Evolutionary conservation across 352 stramenopile species (phyloP), one percentile per base, ranked within the genome.

Genomic region (Pythium coloratum): DNA sequence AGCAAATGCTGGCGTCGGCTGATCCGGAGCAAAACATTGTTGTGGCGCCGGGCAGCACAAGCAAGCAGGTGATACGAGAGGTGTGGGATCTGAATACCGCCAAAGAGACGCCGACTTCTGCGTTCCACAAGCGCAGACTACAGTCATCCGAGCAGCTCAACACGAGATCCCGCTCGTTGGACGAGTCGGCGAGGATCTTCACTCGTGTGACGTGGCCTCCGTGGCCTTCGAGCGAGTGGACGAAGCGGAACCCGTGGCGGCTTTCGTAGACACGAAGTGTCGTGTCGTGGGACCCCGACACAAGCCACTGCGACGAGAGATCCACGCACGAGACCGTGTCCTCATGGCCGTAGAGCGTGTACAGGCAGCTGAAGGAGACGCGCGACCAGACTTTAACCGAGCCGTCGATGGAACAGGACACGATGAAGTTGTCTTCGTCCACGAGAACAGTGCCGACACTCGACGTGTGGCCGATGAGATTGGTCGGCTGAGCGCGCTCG

Each of bases 351-450:
- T 85, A 82, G 36, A 93, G 77, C 7, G 84, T 89, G 33, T 88
- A 76, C 44, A 91, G 72, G 44, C 81, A 89, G 18, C 73, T 55
- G 54, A 82, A 77, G 0, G 81, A 79, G 6, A 47, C 54, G 3
- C 77, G 77, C 8, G 84, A 90, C 84, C 84, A 93, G 26, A 93
- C 60, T 71, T 90, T 90, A 57, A 91, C 80, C 0, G 80, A 88
- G 1, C 76, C 78, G 47, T 93, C 84, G 24, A 89, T 78, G 7
- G 84, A 90, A 51, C 72, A 78, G 12, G 84, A 89, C 8, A 90
- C 77, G 40, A 93, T 65, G 61, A 83, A 89, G 16, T 69, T 70
- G n/a, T 89, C 76, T 26, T 90, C 82, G 32, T 77, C 65, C 0
- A 78, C 69, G 12, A 82, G 59, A 3, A 93, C 67, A 0, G 77